Percentiles rank a stretch among this genome's conserved stretches.
Evolutionary conservation across 1,284 basidiomycete species (phyloP).

Genomic region (Ganoderma sp.): DNA sequence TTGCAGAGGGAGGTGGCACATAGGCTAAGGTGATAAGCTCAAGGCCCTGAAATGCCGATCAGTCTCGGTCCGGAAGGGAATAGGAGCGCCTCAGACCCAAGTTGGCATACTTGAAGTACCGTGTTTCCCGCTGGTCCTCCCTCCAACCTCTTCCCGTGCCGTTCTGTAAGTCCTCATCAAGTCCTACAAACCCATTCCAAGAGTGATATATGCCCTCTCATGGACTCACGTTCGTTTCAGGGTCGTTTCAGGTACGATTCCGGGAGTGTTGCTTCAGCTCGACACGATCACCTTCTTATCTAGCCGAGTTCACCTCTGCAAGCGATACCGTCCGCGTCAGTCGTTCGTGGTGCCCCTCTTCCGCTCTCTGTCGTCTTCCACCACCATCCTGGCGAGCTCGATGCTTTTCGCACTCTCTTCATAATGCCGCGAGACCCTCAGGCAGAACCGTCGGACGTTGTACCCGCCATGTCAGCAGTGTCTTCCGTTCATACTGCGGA

Average conservation of each 20-base stretch:
- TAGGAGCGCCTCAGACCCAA: no score
- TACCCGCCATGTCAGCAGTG: constrained; percentile 7
- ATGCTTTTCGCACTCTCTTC: constrained; percentile 14
- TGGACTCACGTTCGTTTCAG: neutral
- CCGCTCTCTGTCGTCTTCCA: constrained; percentile 6
- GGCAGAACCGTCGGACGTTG: constrained; percentile 8
- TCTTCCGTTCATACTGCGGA: constrained; percentile 1
- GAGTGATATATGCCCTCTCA: neutral
- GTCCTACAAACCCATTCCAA: neutral
- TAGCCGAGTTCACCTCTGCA: constrained; percentile 4
- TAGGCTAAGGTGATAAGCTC: no score
- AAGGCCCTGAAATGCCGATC: no score
- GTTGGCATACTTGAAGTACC: no score
- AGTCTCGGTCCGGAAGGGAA: no score
- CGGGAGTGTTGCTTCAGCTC: neutral
- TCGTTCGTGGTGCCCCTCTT: neutral
- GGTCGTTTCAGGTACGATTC: neutral
- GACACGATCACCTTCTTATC: constrained; percentile 11
- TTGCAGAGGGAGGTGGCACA: no score
- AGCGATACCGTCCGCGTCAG: constrained; percentile 7
- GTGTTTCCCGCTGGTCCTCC: neutral
- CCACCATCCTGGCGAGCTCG: neutral
- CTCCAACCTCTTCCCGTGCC: no score
- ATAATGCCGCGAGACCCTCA: constrained; percentile 26
- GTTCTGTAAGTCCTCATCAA: neutral